Percentiles rank a stretch among this genome's conserved stretches.
Conservation (phyloP, 2,329 filamentous ascomycete species). For the Grosmannia clavigera region DNA sequence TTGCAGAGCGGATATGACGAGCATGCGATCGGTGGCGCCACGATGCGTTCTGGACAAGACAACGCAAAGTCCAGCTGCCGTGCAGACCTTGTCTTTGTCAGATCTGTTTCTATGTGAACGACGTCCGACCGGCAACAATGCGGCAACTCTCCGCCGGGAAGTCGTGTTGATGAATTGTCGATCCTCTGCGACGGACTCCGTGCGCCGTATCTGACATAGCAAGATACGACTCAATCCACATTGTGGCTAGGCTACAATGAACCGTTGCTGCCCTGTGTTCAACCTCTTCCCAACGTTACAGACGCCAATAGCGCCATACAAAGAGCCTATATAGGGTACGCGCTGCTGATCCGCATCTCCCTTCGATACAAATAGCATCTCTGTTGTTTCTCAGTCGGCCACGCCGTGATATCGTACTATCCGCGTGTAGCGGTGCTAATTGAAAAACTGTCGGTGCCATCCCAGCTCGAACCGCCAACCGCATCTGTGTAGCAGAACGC, state of each 20-base stretch:
- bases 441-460: not conserved
- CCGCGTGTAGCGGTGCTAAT: not conserved
- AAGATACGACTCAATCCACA: not conserved
- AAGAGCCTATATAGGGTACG: no score
- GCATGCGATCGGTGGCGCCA: not conserved
- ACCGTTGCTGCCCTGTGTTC: no score
- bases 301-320: not conserved
- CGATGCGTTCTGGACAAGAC: not conserved
- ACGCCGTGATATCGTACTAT: not conserved
- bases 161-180: not conserved
- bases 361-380: not conserved
- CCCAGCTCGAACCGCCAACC: not conserved
- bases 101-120: not conserved
- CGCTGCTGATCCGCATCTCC: slow-evolving; percentile 3
- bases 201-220: not conserved
- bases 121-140: no score
- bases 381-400: not conserved
- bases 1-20: not conserved
- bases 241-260: not conserved
- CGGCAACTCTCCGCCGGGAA: not conserved
- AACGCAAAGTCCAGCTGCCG: not conserved
- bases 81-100: not conserved
- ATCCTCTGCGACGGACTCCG: not conserved
- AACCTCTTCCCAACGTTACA: not conserved
- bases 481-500: not conserved